Conservation (phyloP, 1,139 yeast genomes). For the Scheffersomyces titani region DNA sequence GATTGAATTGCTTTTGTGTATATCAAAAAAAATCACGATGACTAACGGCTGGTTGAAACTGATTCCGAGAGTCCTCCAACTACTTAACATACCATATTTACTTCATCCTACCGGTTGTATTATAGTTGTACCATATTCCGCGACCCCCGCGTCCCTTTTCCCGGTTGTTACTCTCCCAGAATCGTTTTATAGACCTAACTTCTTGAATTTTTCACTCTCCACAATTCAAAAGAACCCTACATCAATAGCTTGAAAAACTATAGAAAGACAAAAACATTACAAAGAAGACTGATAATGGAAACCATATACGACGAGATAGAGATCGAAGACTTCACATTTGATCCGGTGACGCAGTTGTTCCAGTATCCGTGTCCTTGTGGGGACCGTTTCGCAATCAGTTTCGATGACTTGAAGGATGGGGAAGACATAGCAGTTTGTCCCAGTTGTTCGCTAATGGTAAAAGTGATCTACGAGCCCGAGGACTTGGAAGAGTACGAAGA, state of each 20-base stretch:
- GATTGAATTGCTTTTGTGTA: background rate
- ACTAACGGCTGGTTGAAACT: background rate
- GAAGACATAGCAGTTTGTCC: conserved; percentile 97
- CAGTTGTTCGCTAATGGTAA: conserved; percentile 90
- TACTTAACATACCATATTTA: background rate
- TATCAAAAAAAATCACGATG: background rate
- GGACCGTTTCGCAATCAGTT: conserved; percentile 82
- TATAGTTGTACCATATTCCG: background rate
- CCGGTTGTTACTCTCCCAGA: background rate
- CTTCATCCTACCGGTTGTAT: background rate
- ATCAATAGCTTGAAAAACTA: background rate
- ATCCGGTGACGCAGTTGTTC: conserved; percentile 74
- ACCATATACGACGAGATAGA: conserved; percentile 90
- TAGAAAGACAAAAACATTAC: background rate
- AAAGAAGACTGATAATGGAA: conserved; percentile 35
- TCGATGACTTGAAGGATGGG: conserved; percentile 88
- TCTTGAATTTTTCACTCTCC: background rate
- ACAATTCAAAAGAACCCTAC: background rate
- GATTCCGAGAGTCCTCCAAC: background rate
- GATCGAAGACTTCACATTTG: conserved; percentile 94
- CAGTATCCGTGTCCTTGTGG: conserved; percentile 99
- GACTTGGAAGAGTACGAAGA: conserved; percentile 38
- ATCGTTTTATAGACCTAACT: background rate
- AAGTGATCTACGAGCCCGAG: conserved; percentile 76
- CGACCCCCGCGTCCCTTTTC: background rate